Conservation (phyloP, 768 basidiomycete species). For the Mycena maculata region DNA sequence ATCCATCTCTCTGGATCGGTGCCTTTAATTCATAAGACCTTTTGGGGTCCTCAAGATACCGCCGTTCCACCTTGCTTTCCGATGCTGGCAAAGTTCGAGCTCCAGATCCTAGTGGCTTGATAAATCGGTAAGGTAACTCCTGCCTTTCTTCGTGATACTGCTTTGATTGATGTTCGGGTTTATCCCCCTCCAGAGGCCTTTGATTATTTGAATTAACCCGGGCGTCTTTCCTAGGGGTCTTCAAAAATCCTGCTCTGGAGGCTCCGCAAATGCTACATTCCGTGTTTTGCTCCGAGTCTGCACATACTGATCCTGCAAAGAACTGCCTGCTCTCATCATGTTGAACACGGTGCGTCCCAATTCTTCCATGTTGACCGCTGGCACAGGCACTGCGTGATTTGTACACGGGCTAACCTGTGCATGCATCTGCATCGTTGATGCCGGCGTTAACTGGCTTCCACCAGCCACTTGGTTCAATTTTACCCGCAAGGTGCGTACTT, state of each 20-base stretch:
- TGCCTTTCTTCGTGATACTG: background rate
- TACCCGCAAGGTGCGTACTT: slow-evolving; percentile 22
- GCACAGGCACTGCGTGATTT: background rate
- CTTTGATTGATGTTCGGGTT: slow-evolving; percentile 1
- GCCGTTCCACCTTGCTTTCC: background rate
- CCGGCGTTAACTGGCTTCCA: background rate
- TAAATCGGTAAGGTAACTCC: slow-evolving; percentile 19
- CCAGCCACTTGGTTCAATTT: slow-evolving; percentile 14
- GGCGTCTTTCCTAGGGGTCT: slow-evolving; percentile 22
- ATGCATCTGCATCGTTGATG: background rate
- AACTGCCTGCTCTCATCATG: background rate
- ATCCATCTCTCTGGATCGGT: slow-evolving; percentile 20
- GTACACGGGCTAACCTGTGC: background rate
- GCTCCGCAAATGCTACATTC: background rate
- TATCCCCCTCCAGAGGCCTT: slow-evolving; percentile 24
- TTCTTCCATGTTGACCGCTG: slow-evolving; percentile 5
- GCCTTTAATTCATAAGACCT: slow-evolving; percentile 21
- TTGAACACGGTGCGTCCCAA: slow-evolving; percentile 16
- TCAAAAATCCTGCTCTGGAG: slow-evolving; percentile 27
- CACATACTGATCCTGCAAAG: slow-evolving; percentile 9
- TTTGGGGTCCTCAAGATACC: background rate
- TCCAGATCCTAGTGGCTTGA: slow-evolving; percentile 11
- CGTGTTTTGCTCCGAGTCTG: slow-evolving; percentile 14
- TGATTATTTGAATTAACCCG: background rate
- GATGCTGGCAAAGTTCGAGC: slow-evolving; percentile 20